These are phyloP conservation scores for Balakata baccata DNA, from an alignment of 345 rosid genomes.

Conservation along the genomic window DNA sequence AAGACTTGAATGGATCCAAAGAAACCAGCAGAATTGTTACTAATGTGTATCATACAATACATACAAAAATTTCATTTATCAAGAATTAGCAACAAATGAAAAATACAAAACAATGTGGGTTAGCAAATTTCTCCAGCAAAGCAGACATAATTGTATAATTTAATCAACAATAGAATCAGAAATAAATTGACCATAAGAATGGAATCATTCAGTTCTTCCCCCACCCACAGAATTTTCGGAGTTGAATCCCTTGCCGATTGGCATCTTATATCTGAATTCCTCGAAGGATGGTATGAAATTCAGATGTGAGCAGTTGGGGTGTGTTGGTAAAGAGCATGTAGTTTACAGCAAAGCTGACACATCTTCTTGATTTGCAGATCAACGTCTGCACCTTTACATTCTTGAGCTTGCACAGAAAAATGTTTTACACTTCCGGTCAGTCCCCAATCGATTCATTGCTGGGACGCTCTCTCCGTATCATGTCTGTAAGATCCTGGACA, in stretches of 20 bases:
- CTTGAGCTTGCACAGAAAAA: conserved; percentile 14
- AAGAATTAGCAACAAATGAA: conserved; percentile 32
- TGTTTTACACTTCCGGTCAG: conserved; percentile 19
- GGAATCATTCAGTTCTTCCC: not conserved
- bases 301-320: conserved; percentile 9
- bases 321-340: conserved; percentile 12
- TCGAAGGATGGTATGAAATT: conserved; percentile 1
- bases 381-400: too few species aligned
- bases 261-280: not conserved
- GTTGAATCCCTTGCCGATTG: not conserved
- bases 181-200: conserved; percentile 22
- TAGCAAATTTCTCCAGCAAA: conserved; percentile 21
- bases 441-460: conserved; percentile 54
- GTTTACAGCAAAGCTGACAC: conserved; percentile 13
- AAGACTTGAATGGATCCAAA: too few species aligned
- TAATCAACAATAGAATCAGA: conserved; percentile 24
- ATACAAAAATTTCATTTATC: conserved; percentile 27
- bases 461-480: conserved; percentile 68
- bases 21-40: too few species aligned
- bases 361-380: conserved; percentile 6
- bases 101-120: conserved; percentile 29
- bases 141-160: conserved; percentile 16
- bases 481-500: conserved; percentile 83
- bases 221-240: not conserved
- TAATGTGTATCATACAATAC: not conserved